Conservation (phyloP, 1,284 basidiomycete genomes). For the Hemileia vastatrix region DNA sequence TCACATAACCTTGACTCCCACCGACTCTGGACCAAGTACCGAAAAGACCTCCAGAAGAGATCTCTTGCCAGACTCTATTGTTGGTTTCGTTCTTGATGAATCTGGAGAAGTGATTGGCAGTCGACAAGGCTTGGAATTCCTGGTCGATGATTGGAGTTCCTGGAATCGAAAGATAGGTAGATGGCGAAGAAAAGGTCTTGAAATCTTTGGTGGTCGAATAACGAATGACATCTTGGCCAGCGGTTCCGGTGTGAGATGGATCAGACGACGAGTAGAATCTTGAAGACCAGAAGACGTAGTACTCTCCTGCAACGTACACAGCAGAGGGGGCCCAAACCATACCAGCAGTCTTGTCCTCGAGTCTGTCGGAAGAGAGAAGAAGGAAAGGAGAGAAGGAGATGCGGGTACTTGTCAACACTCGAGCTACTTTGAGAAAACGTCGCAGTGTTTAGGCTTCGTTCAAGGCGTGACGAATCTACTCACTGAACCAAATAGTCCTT, state of each 20-base stretch:
- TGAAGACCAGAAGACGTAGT: conserved; percentile 19
- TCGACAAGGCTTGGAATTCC: conserved; percentile 9
- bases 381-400: not conserved
- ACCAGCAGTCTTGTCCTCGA: conserved; percentile 10
- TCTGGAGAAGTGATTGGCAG: not conserved
- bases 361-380: not conserved
- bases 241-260: not conserved
- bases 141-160: conserved; percentile 9
- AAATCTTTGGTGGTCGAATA: conserved; percentile 22
- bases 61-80: conserved; percentile 1
- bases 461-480: not conserved
- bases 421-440: too few species aligned
- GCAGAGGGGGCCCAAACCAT: conserved; percentile 22
- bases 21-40: not conserved
- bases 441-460: not conserved
- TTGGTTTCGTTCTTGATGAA: conserved; percentile 14
- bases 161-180: not conserved
- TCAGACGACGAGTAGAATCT: conserved; percentile 13
- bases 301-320: not conserved
- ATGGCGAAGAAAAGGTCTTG: conserved; percentile 2
- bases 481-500: not conserved
- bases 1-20: conserved; percentile 7
- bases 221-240: not conserved
- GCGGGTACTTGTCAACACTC: too few species aligned
- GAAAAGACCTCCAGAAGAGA: conserved; percentile 1